Conservation (phyloP, 2,329 filamentous ascomycete genomes). For the Ascochyta pisi region DNA sequence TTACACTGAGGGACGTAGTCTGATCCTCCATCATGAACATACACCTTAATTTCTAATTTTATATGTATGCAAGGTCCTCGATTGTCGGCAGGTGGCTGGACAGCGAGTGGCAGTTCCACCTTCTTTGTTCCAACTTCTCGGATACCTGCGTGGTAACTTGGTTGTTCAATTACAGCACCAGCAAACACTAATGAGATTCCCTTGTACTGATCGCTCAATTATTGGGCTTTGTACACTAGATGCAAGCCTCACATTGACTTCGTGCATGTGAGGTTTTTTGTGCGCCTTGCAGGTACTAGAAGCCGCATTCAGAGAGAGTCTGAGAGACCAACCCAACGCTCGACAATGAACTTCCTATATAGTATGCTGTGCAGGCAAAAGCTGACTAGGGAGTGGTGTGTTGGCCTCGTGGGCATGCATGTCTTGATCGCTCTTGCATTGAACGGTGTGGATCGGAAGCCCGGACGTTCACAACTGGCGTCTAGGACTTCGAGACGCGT, state of each 20-base stretch:
- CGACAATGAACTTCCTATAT: background rate
- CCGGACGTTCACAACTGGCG: background rate
- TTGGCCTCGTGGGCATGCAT: conserved; percentile 1
- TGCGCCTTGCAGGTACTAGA: background rate
- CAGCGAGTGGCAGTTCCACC: background rate
- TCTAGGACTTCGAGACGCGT: background rate
- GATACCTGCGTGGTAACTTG: background rate
- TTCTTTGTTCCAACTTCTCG: conserved; percentile 9
- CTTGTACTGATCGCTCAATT: background rate
- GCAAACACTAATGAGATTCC: background rate
- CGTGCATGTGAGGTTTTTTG: background rate
- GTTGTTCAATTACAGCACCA: background rate
- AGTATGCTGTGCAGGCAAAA: background rate
- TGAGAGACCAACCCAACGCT: background rate
- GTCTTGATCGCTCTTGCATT: background rate
- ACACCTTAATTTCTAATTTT: background rate
- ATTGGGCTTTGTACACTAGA: background rate
- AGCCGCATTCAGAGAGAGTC: background rate
- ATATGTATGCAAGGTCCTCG: background rate
- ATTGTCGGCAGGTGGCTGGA: background rate
- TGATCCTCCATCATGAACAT: background rate
- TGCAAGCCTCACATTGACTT: background rate
- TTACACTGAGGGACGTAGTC: background rate
- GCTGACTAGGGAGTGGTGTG: conserved; percentile 1
- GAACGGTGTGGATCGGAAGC: background rate